phyloP scores from a whole-genome alignment of 257 asterid genomes.

The Sherardia arvensis region DNA sequence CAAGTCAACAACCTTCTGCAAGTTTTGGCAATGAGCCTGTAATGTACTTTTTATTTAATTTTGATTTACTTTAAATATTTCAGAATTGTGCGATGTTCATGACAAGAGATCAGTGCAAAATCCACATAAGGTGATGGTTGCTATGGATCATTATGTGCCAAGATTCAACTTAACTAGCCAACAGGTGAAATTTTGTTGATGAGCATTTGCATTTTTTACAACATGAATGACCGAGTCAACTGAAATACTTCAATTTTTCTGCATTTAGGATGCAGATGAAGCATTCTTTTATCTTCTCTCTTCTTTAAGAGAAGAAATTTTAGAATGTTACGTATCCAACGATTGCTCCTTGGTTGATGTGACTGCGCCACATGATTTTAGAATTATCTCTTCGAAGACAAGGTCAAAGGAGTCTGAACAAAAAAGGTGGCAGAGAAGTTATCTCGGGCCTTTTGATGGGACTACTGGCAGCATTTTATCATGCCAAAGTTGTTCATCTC shows the following conservation, averaged over 20 bases:
- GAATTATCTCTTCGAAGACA: constrained; percentile 35
- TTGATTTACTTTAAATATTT: constrained; percentile 8
- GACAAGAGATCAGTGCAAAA: constrained; percentile 45
- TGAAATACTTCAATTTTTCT: constrained; percentile 9
- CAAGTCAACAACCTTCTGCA: background rate
- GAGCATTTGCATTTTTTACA: background rate
- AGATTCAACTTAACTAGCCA: constrained; percentile 70
- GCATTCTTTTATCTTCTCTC: constrained; percentile 75
- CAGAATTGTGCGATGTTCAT: constrained; percentile 52
- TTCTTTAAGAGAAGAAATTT: constrained; percentile 71
- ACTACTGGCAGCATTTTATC: constrained; percentile 60
- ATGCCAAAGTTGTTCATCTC: constrained; percentile 86
- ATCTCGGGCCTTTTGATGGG: constrained; percentile 89
- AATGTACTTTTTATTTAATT: background rate
- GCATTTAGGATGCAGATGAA: constrained; percentile 91
- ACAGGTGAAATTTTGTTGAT: constrained; percentile 44
- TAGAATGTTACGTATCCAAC: constrained; percentile 39
- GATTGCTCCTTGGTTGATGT: constrained; percentile 49
- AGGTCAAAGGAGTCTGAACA: constrained; percentile 35
- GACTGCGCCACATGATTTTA: constrained; percentile 32
- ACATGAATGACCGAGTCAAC: background rate
- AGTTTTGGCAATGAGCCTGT: background rate
- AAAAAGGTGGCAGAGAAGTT: constrained; percentile 60
- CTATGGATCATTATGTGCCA: constrained; percentile 63
- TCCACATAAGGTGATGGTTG: constrained; percentile 70